Evolutionary conservation across 2,329 filamentous ascomycete genomes (phyloP).

Genomic region (Penicillium verrucosum): DNA sequence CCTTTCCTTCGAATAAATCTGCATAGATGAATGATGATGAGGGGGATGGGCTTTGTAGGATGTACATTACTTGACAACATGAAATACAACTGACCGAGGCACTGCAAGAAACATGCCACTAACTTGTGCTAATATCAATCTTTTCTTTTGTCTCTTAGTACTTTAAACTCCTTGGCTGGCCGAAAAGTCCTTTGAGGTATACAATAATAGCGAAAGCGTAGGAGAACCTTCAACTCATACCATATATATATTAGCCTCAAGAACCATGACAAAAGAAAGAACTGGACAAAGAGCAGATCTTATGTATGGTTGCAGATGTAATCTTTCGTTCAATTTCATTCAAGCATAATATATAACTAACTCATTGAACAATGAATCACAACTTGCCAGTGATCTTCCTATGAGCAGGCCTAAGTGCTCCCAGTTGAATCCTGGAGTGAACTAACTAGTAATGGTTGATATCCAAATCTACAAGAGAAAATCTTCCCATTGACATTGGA

Average conservation of each 20-base stretch:
- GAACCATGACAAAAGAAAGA: too few species aligned
- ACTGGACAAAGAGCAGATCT: too few species aligned
- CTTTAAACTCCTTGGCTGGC: not conserved
- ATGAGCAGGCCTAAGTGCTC: too few species aligned
- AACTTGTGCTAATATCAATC: not conserved
- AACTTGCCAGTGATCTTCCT: too few species aligned
- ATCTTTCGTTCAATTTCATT: too few species aligned
- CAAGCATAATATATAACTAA: too few species aligned
- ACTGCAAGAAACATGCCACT: slow-evolving; percentile 2
- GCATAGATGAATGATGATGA: slow-evolving; percentile 29
- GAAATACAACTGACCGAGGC: slow-evolving; percentile 10
- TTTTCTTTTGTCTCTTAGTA: not conserved
- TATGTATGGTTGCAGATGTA: too few species aligned
- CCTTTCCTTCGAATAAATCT: slow-evolving; percentile 16
- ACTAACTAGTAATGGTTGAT: not conserved
- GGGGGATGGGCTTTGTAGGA: slow-evolving; percentile 17
- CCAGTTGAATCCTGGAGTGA: too few species aligned
- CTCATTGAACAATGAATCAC: too few species aligned
- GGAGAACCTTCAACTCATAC: not conserved
- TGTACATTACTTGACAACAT: slow-evolving; percentile 28
- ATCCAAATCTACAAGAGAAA: not conserved
- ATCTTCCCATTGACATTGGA: not conserved
- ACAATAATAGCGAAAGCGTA: not conserved
- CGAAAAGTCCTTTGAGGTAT: not conserved
- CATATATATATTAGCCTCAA: too few species aligned